phyloP scores from a whole-genome alignment of 768 basidiomycete genomes.

The Galerina sulciceps region DNA sequence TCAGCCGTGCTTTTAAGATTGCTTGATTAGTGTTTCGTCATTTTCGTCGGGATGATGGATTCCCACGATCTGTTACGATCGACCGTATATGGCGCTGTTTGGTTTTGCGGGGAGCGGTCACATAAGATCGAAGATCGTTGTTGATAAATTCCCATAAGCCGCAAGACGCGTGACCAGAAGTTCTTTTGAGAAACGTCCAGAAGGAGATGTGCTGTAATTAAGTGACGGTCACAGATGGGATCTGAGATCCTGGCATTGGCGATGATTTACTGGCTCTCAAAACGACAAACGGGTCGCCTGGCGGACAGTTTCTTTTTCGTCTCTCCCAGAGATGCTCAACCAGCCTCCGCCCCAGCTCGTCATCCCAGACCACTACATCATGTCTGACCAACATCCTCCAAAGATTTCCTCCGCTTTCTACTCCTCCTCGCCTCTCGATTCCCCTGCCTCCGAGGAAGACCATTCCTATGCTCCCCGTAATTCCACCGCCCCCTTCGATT shows the following conservation, averaged over 20 bases:
- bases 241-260: slow-evolving; percentile 24
- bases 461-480: slow-evolving; percentile 32
- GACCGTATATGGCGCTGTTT: slow-evolving; percentile 18
- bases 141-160: slow-evolving; percentile 5
- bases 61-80: slow-evolving; percentile 17
- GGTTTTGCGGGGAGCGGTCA: slow-evolving; percentile 15
- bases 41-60: background rate
- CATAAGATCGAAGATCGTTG: slow-evolving; percentile 13
- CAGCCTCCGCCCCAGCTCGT: slow-evolving; percentile 25
- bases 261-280: slow-evolving; percentile 20
- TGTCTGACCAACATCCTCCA: slow-evolving; percentile 17
- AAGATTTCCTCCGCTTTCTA: slow-evolving; percentile 26
- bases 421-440: slow-evolving; percentile 30
- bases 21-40: slow-evolving; percentile 12
- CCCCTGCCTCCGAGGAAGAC: slow-evolving; percentile 41
- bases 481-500: slow-evolving; percentile 31
- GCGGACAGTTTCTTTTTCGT: slow-evolving; percentile 2
- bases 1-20: slow-evolving; percentile 6
- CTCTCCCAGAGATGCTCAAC: slow-evolving; percentile 28
- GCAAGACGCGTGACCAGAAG: slow-evolving; percentile 18
- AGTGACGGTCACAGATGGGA: slow-evolving; percentile 25
- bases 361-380: slow-evolving; percentile 19
- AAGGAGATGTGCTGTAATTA: slow-evolving; percentile 21
- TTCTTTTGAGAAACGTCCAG: slow-evolving; percentile 12
- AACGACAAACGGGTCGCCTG: slow-evolving; percentile 1